Base-by-base conservation (phyloP, 768 basidiomycete species). In the Suillus spraguei region DNA sequence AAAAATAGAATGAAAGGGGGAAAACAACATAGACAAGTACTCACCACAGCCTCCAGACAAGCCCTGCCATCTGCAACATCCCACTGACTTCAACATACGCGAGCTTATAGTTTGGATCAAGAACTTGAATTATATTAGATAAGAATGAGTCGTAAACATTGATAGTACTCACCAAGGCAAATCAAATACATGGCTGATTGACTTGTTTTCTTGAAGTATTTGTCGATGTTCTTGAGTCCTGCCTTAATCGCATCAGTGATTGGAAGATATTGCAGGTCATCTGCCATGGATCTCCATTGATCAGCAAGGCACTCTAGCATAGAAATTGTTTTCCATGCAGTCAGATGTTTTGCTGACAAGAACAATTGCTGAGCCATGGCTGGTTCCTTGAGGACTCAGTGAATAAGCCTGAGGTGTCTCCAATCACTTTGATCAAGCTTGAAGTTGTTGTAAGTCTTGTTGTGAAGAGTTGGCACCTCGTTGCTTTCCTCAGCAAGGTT, bases 141-240 rank as follows among this genome's bases (percentile, higher is more conserved):
- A 20, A 44, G 42, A 44, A 44, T 20, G 0, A 44, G 42, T 44
- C 4, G 0, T 20, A 44, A n/a, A 44, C 20, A 44, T 44, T 20
- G 42, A 44, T 20, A 44, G 42, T 44, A 44, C 42, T 44, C 42
- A n/a, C 42, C 42, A 44, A 20, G 42, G 9, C 42, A 44, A 44
- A 46, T 46, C 11, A 46, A 46, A 22, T 46, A 46, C 0, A 46
- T 3, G 10, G n/a, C 44, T 4, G 10, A 46, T 46, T 46, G 44
- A 46, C 44, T 46, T 46, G n/a, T 46, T 46, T 46, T 46, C 44
- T 46, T 46, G 44, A 46, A 46, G 44, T 46, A 46, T 46, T 46
- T 46, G 44, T 46, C n/a, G 4, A 46, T 4, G 1, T 46, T 46
- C 44, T 46, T 46, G 44, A 46, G 44, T n/a, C 44, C 10, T 0